Base-by-base conservation (phyloP, 1,284 basidiomycete genomes). In the Mycena citricolor region DNA sequence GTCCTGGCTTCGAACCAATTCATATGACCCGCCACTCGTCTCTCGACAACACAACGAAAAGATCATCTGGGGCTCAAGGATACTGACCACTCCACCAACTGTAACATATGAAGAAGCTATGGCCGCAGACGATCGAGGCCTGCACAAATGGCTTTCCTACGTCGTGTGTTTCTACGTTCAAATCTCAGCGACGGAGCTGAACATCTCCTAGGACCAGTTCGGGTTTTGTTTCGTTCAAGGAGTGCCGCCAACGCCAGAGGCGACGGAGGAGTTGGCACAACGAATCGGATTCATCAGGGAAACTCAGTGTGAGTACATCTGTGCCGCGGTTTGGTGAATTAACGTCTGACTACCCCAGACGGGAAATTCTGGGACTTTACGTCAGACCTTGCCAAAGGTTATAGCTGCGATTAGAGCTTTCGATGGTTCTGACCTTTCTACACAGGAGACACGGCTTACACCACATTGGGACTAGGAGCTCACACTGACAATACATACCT, bases 311-410 rank as follows among this genome's bases (percentile, higher is more conserved):
- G 60, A 52, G 76, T 64, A 3, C n/a, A n/a, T n/a, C n/a, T n/a
- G n/a, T n/a, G n/a, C n/a, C n/a, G n/a, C n/a, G n/a, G n/a, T n/a
- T n/a, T n/a, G n/a, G 30, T 6, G n/a, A n/a, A 29, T 11, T 29
- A n/a, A 16, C 33, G 23, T 24, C 30, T 23, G 25, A 30, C 22
- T 44, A 17, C 33, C 22, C 1, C 47, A 93, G 90, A 94, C 56
- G 92, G 91, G 24, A 83, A 83, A 37, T 95, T 98, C 66, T 99
- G 95, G 94, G 92, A 97, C 59, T 97, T 99, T 60, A 97, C 94
- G 1, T 84, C 94, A 0, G 85, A 97, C 61, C 76, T 97, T 16
- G 83, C 86, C 10, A 93, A 90, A 59, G 93, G 93, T n/a, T n/a
- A n/a, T n/a, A n/a, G n/a, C n/a, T n/a, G n/a, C n/a, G n/a, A n/a